A percentile compares a stretch with the other conserved stretches of the same genome.
These are phyloP conservation scores for Solanum bulbocastanum DNA, from an alignment of 257 asterid species.

Conservation along the genomic window DNA sequence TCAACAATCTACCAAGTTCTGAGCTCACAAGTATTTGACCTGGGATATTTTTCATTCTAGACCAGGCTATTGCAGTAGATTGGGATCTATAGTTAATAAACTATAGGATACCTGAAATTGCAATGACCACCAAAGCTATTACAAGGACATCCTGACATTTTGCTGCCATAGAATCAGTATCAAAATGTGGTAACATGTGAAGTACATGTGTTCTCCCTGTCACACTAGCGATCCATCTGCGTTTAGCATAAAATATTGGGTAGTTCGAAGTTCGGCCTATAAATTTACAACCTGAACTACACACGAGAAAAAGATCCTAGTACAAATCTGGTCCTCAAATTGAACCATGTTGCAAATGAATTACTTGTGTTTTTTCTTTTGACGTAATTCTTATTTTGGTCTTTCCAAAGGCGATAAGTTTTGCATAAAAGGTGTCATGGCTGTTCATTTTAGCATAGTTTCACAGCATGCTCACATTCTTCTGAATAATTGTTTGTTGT, in stretches of 20 bases:
- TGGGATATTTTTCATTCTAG: background rate
- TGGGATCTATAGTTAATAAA: background rate
- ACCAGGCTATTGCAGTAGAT: background rate
- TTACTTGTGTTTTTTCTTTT: background rate
- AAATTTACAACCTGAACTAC: background rate
- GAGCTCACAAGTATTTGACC: background rate
- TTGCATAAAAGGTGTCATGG: background rate
- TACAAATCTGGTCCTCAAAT: background rate
- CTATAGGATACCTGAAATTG: background rate
- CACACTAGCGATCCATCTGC: background rate
- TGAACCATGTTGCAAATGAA: background rate
- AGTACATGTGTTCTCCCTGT: background rate
- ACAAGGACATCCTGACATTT: background rate
- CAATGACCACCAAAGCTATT: background rate
- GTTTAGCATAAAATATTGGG: background rate
- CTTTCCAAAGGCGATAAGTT: background rate
- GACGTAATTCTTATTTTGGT: background rate
- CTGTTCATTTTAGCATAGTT: background rate
- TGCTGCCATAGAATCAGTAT: background rate
- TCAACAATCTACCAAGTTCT: background rate
- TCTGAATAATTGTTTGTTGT: background rate
- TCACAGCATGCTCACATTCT: background rate
- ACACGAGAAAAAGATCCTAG: background rate
- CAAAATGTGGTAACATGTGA: background rate
- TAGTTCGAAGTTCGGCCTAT: background rate